phyloP scores from a whole-genome alignment of 305 asterid genomes.

The Ilex paraguariensis region DNA sequence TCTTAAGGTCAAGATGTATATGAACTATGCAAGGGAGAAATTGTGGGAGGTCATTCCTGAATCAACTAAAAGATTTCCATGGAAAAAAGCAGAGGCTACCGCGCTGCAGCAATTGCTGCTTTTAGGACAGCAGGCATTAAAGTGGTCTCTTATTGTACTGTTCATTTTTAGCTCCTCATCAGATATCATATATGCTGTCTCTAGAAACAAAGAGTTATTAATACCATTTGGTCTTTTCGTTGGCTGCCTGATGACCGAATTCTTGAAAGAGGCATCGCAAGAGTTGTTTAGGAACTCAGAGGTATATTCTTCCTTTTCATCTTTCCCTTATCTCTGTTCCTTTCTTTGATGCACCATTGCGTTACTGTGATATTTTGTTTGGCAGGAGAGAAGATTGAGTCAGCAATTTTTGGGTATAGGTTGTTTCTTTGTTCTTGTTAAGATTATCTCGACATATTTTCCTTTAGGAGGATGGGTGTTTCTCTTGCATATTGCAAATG shows the following conservation, averaged over 20 bases:
- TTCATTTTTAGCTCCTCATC: conserved; percentile 34
- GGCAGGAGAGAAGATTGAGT: conserved; percentile 33
- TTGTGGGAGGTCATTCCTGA: conserved; percentile 35
- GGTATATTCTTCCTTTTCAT: conserved; percentile 20
- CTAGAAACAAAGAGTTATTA: conserved; percentile 52
- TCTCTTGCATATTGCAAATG: conserved; percentile 51
- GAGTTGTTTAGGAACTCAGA: conserved; percentile 27
- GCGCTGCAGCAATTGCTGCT: conserved; percentile 30
- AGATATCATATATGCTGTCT: conserved; percentile 39
- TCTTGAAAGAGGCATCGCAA: conserved; percentile 37
- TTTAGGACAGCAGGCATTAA: conserved; percentile 41
- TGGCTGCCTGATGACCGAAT: conserved; percentile 41
- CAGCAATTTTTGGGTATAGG: conserved; percentile 35
- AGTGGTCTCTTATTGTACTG: conserved; percentile 42
- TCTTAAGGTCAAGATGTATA: conserved; percentile 22
- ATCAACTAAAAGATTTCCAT: conserved; percentile 44
- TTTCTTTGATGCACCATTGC: background rate
- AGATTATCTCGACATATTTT: conserved; percentile 23
- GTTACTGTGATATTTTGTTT: background rate
- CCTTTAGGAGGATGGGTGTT: conserved; percentile 27
- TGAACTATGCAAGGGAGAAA: conserved; percentile 27
- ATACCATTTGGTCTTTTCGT: conserved; percentile 54
- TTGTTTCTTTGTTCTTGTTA: conserved; percentile 43
- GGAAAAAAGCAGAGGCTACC: conserved; percentile 44
- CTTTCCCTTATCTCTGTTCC: background rate